Evolutionary conservation across 192 early-diverging fungal genomes (phyloP), one percentile per base, ranked within the genome.

Genomic region (Mortierella antarctica): DNA sequence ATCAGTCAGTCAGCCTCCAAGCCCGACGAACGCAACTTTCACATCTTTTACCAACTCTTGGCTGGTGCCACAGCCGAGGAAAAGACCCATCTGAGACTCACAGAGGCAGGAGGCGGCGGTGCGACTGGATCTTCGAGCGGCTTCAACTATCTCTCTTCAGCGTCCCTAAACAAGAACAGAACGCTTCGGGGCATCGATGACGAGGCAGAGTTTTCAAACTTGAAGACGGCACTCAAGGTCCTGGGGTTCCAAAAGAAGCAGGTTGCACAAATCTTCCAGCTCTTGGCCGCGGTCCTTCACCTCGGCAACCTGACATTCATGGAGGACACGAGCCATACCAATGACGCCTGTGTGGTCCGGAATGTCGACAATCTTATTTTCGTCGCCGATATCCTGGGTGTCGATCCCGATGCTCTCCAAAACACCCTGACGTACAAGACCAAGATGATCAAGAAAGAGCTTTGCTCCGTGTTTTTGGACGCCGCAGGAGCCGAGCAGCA

Each of bases 21-120:
- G 14, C 70, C 86, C 44, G 88, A 87, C 67, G 96, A 96, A 64
- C 89, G 93, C 63, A 96, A 91, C 83, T 99, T 97, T 86, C 95
- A 98, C 76, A 92, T 98, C 42, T 96, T 99, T 78, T 97, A 99
- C 86, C 93, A 96, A 73, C 84, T 99, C 40, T 88, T 98, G 7
- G 92, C 95, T 31, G 98, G 97, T n/a, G 87, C 87, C 1, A 87
- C 91, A 31, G 66, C 84, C 20, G 92, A 95, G 69, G 96, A 98
- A 83, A 92, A 90, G 61, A 50, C 88, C 17, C 83, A 90, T 64
- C 89, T 93, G 60, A 91, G 90, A 55, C 86, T 99, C 7, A 88
- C 89, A 7, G 91, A 95, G 42, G 84, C 31, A 31, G 31, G 31
- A 31, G 31, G 31, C 31, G 84, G 42, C 82, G 84, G 17, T 31